phyloP scores from a whole-genome alignment of 495 filamentous ascomycete genomes.

The Penicillium antarcticum region DNA sequence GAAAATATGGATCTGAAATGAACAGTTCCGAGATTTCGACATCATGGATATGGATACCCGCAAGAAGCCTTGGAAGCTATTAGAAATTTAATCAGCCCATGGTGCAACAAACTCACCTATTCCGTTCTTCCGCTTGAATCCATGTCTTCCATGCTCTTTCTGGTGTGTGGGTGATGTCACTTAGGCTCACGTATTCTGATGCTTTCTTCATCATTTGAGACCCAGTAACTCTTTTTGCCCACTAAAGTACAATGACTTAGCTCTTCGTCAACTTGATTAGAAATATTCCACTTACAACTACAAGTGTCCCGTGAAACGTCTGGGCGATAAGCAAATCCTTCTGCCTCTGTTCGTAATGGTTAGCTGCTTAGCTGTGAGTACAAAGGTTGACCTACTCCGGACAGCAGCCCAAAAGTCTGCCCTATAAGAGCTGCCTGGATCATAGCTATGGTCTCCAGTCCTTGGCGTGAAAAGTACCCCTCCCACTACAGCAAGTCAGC shows the following conservation, averaged over 20 bases:
- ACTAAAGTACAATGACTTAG: neutral
- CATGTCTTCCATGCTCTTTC: conserved; percentile 17
- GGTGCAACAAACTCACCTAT: conserved; percentile 5
- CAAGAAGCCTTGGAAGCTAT: conserved; percentile 3
- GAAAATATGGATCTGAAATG: conserved; percentile 26
- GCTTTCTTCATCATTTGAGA: too few relatives aligned
- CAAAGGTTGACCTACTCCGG: conserved; percentile 12
- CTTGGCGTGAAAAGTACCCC: conserved; percentile 5
- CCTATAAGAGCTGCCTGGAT: conserved; percentile 34
- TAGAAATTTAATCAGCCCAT: too few relatives aligned
- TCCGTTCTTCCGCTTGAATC: conserved; percentile 18
- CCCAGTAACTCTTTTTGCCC: neutral
- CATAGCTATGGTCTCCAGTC: conserved; percentile 19
- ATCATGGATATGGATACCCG: conserved; percentile 25
- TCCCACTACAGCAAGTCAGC: conserved; percentile 15
- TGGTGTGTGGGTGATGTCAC: conserved; percentile 4
- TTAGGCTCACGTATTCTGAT: neutral
- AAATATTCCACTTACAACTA: conserved; percentile 12
- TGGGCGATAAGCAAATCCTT: conserved; percentile 22
- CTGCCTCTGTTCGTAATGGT: conserved; percentile 9
- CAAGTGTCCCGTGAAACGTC: conserved; percentile 33
- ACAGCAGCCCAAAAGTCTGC: conserved; percentile 37
- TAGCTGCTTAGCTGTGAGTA: neutral
- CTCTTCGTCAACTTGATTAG: too few relatives aligned
- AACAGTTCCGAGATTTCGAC: conserved; percentile 32